Evolutionary conservation across 2,329 filamentous ascomycete species (phyloP), one percentile per base, ranked within the genome.

Genomic region (Hypoxylon sp.): DNA sequence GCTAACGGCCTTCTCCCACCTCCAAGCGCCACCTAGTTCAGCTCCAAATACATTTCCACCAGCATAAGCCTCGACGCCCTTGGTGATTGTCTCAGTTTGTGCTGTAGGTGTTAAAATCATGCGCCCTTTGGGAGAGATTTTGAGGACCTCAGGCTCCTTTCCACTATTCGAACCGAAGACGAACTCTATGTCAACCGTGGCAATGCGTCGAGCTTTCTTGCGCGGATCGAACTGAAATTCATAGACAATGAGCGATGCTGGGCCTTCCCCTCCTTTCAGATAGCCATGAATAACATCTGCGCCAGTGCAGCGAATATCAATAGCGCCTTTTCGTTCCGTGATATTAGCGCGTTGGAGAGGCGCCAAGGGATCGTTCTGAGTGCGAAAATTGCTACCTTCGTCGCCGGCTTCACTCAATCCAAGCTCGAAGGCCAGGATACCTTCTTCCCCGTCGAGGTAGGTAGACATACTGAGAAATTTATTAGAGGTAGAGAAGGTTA

Each of bases 231-330:
- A 54, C 19, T 54, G 51, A 26, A 54, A 54, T 39, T 54, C 51
- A 6, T 54, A 42, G 10, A 54, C 33, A 29, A 54, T 54, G 19
- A 54, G 51, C 13, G 35, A 42, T 17, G 51, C 51, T 5, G 19
- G 35, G 4, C 22, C 51, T 22, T 54, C 35, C 42, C 51, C 35
- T 8, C 42, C 51, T 26, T 54, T 54, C 13, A 54, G 8, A 14
- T 54, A 54, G 14, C 51, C 51, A 54, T 54, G 51, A 33, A 54
- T 29, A 3, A 54, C 51, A 42, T 54, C 51, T 6, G 19, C 51
- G 6, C 51, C 19, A n/a, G 22, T 42, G 51, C 51, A 54, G 22
- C 51, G 51, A 54, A 54, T 29, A 17, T 54, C 51, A 42, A 54
- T 54, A 4, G 19, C 51, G 19, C 51, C 51, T 10, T 26, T 54